Evolutionary conservation across 176 grass and related monocot species (phyloP), one percentile per base, ranked within the genome.

Genomic region (Coix lacrymajobi): DNA sequence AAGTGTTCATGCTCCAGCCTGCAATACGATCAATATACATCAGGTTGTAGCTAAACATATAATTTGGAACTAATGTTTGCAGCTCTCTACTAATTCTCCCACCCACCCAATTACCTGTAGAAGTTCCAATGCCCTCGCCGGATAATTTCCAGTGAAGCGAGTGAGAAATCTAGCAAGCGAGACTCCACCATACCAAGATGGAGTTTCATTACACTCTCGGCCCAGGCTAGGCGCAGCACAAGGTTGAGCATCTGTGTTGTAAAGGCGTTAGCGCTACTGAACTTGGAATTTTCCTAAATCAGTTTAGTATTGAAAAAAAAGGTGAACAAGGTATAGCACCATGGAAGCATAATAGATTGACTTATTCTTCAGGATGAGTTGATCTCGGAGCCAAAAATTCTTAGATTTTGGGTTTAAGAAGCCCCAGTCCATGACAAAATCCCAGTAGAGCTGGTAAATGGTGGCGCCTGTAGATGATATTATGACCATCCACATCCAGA

Each of bases 71-170:
- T 10, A 24, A 15, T 37, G 3, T 10, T 62, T 76, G 10, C 6
- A 81, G 12, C 11, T 29, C 2, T 57, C 5, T 66, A 37, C 34
- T 44, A 6, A 11, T 78, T 33, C 34, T n/a, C 31, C n/a, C 8
- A 25, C 0, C 54, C 54, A 58, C n/a, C n/a, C 54, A 67, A 54
- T 76, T 81, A 94, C 92, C 89, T 94, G 46, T 94, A 94, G 63
- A 92, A 99, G 83, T 99, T 99, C 96, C 93, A 99, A 12, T 99
- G 96, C 2, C 96, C 96, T 26, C 96, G 89, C 8, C 96, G 87
- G 62, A 89, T 90, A 36, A 99, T 88, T 66, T 99, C 96, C 26
- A 96, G 54, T 25, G 96, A 95, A 49, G 93, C 96, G 1, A 99
- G 85, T 25, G 84, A 69, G 54, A 99, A 99, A 81, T 96, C 89